phyloP scores from a whole-genome alignment of 345 rosid genomes.

The Lenwebbia sp. region DNA sequence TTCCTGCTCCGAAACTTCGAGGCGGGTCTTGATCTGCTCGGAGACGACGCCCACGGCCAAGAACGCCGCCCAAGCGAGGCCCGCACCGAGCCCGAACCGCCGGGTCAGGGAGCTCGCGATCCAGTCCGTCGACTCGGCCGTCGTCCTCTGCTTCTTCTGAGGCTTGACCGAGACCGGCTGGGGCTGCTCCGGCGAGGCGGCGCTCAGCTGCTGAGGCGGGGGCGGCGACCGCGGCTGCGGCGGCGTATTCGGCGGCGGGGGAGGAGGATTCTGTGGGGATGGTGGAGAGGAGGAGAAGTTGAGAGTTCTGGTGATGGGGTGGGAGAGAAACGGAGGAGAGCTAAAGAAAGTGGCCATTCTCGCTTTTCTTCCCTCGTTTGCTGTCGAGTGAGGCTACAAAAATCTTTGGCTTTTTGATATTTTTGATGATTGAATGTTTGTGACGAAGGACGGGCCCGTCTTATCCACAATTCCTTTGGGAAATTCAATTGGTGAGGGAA shows the following conservation, averaged over 20 bases:
- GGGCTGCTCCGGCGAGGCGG: conserved; percentile 17
- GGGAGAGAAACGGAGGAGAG: conserved; percentile 26
- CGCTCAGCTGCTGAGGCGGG: not conserved
- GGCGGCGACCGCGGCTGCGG: conserved; percentile 13
- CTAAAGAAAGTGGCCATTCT: conserved; percentile 34
- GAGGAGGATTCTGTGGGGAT: conserved; percentile 11
- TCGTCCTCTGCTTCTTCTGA: conserved; percentile 24
- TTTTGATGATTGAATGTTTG: not conserved
- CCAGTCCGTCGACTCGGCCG: conserved; percentile 72
- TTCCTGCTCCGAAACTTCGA: conserved; percentile 69
- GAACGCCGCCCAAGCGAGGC: conserved; percentile 84
- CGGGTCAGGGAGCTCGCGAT: conserved; percentile 78
- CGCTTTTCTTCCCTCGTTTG: not conserved
- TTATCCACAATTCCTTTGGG: not conserved
- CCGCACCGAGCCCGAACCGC: conserved; percentile 84
- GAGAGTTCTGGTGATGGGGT: conserved; percentile 19
- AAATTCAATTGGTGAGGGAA: not conserved
- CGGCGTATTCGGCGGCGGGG: conserved; percentile 19
- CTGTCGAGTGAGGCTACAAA: not conserved
- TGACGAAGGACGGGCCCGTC: not conserved
- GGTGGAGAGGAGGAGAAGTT: conserved; percentile 11
- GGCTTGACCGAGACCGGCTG: conserved; percentile 13
- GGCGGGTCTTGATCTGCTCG: conserved; percentile 80
- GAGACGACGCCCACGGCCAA: conserved; percentile 76
- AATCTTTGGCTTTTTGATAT: not conserved